Evolutionary conservation across 2,329 filamentous ascomycete genomes (phyloP).

Genomic region (Curvularia sp.): DNA sequence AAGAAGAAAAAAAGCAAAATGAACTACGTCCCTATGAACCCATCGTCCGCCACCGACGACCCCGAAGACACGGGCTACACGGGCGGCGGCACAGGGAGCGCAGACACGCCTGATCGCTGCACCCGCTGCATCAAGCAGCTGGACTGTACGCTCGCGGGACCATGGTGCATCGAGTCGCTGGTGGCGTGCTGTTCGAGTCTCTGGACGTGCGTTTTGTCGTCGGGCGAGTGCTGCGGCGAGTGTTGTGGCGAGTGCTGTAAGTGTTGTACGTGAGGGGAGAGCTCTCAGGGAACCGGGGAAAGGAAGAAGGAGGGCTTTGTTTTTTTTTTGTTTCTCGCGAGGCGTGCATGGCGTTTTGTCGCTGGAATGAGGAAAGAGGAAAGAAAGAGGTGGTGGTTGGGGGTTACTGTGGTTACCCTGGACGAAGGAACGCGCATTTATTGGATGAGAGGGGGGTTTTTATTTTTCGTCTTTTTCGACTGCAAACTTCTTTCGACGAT

Average conservation of each 20-base stretch:
- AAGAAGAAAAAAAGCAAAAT: slow-evolving; percentile 4
- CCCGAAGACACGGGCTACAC: slow-evolving; percentile 14
- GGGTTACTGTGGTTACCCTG: no score
- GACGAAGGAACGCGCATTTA: no score
- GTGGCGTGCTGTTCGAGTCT: slow-evolving; percentile 11
- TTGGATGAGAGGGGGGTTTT: no score
- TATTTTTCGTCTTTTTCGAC: no score
- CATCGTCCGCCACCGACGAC: background rate
- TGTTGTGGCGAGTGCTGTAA: slow-evolving; percentile 1
- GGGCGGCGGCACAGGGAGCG: background rate
- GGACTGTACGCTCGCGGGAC: slow-evolving; percentile 17
- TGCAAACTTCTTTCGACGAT: no score
- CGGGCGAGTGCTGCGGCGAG: background rate
- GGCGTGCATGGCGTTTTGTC: no score
- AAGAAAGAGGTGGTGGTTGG: no score
- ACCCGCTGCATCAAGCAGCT: slow-evolving; percentile 11
- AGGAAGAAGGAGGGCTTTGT: no score
- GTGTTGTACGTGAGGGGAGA: slow-evolving; percentile 1
- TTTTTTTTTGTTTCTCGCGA: no score
- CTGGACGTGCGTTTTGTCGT: background rate
- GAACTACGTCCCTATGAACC: slow-evolving; percentile 27
- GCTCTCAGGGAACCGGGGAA: no score
- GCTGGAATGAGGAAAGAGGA: no score
- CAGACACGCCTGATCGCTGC: slow-evolving; percentile 8
- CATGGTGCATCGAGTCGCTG: slow-evolving; percentile 12